Percentiles rank a stretch among this genome's conserved stretches.
Conservation (phyloP, 257 asterid genomes). For the Linderniella brevidens region DNA sequence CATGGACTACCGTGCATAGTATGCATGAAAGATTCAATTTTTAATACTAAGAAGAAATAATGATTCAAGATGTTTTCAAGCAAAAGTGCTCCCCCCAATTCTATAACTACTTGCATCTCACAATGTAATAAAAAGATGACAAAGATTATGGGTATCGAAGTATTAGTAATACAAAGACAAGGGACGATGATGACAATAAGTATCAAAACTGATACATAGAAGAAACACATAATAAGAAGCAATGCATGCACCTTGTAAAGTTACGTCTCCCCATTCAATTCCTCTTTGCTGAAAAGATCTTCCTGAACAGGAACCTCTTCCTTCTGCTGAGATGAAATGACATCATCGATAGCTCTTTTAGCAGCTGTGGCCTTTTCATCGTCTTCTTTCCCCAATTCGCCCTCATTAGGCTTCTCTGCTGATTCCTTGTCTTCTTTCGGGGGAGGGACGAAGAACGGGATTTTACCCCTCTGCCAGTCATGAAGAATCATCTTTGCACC, state of each 20-base stretch:
- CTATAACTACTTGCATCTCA: no score
- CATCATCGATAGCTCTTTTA: slow-evolving; percentile 43
- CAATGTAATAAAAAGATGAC: no score
- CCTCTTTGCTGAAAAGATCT: slow-evolving; percentile 13
- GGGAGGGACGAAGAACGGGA: slow-evolving; percentile 51
- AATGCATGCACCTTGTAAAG: no score
- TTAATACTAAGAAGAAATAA: no score
- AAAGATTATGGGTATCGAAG: no score
- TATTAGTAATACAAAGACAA: no score
- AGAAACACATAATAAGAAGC: neutral
- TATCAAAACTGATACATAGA: no score
- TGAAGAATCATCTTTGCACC: slow-evolving; percentile 85
- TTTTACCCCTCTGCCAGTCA: slow-evolving; percentile 90
- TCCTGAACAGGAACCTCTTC: slow-evolving; percentile 55
- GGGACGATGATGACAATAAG: no score
- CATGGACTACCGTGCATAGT: no score
- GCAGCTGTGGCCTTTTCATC: slow-evolving; percentile 38
- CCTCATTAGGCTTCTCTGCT: slow-evolving; percentile 17
- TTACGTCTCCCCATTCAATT: slow-evolving; percentile 4
- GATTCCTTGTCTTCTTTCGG: slow-evolving; percentile 24
- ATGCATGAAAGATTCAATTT: no score
- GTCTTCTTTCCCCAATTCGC: slow-evolving; percentile 11
- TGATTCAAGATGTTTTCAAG: no score
- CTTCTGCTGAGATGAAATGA: slow-evolving; percentile 38
- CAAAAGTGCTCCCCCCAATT: no score